Evolutionary conservation across 345 rosid species (phyloP).

Genomic region (Corymbia maculata): DNA sequence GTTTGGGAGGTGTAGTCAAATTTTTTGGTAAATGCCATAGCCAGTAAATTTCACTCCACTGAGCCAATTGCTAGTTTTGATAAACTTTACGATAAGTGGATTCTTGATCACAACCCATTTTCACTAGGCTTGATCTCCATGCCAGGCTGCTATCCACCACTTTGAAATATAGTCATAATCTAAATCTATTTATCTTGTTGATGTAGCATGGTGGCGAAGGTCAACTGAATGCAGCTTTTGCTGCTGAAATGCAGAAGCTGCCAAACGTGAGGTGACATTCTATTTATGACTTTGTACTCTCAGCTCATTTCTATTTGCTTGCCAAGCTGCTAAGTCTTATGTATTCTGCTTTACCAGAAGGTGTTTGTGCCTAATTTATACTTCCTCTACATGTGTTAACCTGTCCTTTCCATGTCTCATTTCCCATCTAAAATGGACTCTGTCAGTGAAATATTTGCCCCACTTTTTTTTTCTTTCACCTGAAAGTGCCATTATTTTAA

Average conservation of each 20-base stretch:
- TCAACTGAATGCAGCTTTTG: conserved; percentile 63
- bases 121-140: not conserved
- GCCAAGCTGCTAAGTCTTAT: not conserved
- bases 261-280: conserved; percentile 75
- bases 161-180: not conserved
- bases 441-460: not conserved
- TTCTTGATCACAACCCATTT: not conserved
- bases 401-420: not conserved
- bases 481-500: not conserved
- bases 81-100: not conserved
- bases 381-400: not conserved
- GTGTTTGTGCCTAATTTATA: not conserved
- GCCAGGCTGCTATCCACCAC: not conserved
- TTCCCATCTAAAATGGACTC: not conserved
- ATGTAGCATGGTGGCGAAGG: conserved; percentile 90
- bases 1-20: not conserved
- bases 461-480: not conserved
- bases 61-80: not conserved
- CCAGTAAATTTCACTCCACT: not conserved
- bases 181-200: not conserved
- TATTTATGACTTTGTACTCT: not conserved
- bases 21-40: not conserved
- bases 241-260: conserved; percentile 71
- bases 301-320: not conserved
- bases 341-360: not conserved